Evolutionary conservation across 139 green algal species (phyloP), one percentile per base, ranked within the genome.

Genomic region (Chlorella sp.): DNA sequence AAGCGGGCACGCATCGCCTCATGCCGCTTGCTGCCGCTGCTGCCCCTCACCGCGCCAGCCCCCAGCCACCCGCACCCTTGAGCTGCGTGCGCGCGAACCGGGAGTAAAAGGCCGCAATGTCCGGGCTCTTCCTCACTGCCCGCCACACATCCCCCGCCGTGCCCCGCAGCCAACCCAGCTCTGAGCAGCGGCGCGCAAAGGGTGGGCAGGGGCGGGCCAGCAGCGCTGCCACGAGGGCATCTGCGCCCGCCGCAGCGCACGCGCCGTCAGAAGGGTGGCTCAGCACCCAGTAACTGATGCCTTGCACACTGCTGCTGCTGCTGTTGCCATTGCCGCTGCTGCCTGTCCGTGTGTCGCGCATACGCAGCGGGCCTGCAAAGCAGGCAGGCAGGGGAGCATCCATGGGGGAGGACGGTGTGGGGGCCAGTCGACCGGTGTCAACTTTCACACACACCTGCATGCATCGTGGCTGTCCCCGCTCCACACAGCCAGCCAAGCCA

Each of bases 1-100:
- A 57, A 57, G 9, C 48, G 9, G 5, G 48, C 48, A 57, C 48
- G 48, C 5, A 57, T 5, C 48, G 48, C 48, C 48, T 16, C 48
- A 9, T 57, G 48, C 48, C 9, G 48, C 9, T 57, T 57, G 48
- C 9, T 57, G 5, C 48, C 48, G 48, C 48, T 9, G 48, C 48
- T 32, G 79, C 64, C 0, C 36, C 0, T 81, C 77, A 90, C n/a
- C 60, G 77, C 7, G 87, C 87, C 77, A 90, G 77, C 22, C 53
- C 61, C 87, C 87, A 90, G 28, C 87, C 87, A 7, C 61, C 87
- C 1, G 77, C 87, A 28, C 87, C 87, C 61, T 80, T 79, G 60
- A 81, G 37, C 77, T 57, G 40, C 53, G 77, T 90, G 37, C 87
- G 36, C 9, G 64, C 87, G 28, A 90, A 4, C 36, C 87, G 77